phyloP scores from a whole-genome alignment of 169 alveolate species.

The Eimeria mitis region DNA sequence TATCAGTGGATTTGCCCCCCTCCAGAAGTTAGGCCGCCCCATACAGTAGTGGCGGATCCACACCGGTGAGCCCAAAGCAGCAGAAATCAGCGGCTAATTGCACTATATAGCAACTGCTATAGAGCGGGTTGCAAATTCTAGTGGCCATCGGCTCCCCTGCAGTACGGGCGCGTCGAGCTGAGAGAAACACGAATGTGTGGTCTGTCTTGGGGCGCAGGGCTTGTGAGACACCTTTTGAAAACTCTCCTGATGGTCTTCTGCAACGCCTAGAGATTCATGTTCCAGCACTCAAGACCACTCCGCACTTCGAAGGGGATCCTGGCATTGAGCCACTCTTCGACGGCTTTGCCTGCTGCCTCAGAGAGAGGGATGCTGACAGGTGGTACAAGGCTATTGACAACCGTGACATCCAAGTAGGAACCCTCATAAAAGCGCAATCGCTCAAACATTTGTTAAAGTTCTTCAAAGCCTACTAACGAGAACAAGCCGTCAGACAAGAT shows the following conservation, averaged over 20 bases:
- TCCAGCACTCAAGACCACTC: constrained; percentile 58
- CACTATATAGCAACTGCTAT: not conserved
- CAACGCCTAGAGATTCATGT: constrained; percentile 45
- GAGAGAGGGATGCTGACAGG: constrained; percentile 70
- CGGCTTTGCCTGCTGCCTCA: constrained; percentile 83
- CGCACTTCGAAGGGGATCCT: constrained; percentile 53
- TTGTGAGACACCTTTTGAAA: constrained; percentile 61
- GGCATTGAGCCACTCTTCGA: constrained; percentile 75
- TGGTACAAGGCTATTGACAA: constrained; percentile 85
- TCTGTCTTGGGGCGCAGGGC: constrained; percentile 60
- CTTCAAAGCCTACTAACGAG: not conserved
- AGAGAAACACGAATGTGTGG: not conserved
- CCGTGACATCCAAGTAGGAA: constrained; percentile 79
- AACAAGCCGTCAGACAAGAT: not conserved
- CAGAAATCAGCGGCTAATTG: not conserved
- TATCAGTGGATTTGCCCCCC: constrained; percentile 79
- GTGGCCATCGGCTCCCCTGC: not conserved
- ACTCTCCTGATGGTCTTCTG: constrained; percentile 49
- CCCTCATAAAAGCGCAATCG: not conserved
- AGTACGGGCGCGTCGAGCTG: not conserved
- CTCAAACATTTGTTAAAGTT: not conserved
- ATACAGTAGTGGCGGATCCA: constrained; percentile 76
- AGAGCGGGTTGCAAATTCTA: not conserved
- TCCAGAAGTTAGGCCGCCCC: constrained; percentile 63
- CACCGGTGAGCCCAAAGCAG: constrained; percentile 23